Evolutionary conservation across 2,329 filamentous ascomycete species (phyloP), one percentile per base, ranked within the genome.

Genomic region (Didymosphaeria variabile): DNA sequence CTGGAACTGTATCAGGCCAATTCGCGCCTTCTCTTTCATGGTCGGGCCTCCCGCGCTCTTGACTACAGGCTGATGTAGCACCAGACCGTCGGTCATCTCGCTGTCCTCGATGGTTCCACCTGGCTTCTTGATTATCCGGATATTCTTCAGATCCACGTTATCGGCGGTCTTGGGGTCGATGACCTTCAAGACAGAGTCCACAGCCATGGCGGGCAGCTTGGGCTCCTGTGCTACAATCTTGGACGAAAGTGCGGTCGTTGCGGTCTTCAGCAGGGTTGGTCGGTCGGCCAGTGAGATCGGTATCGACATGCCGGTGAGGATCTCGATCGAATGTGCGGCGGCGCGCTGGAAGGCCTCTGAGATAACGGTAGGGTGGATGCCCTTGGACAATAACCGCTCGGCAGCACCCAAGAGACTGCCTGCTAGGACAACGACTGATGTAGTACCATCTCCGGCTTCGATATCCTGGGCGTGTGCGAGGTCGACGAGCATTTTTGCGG

Each of bases 171-270:
- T 97, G 62, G 94, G 86, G 77, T 99, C 94, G 80, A 99, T 97
- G 58, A 94, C 93, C 83, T 96, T 96, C 64, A 94, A 89, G 55
- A 99, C 94, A 23, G 95, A 92, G 79, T 98, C 96, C 60, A 99
- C 95, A 46, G 95, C 95, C 92, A 99, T 99, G 59, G 93, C 93
- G n/a, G 93, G 94, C 21, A 99, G 87, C 78, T 94, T 95, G 36
- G 95, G 95, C 81, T 99, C 94, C 82, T 98, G 94, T 61, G 94
- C 95, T 64, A 99, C 95, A 74, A 99, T 98, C 84, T 99, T 99
- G 72, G 95, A 98, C 54, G 94, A 97, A 58, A 99, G 88, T 40
- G 95, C 97, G 54, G 95, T 99, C 70, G 95, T 97, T 68, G 95
- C 95, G 64, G 95, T 95, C 85, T 98, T 96, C 67, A 98, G 89